Base-by-base conservation (phyloP, 2,329 filamentous ascomycete species). In the Aschersonia sp. region DNA sequence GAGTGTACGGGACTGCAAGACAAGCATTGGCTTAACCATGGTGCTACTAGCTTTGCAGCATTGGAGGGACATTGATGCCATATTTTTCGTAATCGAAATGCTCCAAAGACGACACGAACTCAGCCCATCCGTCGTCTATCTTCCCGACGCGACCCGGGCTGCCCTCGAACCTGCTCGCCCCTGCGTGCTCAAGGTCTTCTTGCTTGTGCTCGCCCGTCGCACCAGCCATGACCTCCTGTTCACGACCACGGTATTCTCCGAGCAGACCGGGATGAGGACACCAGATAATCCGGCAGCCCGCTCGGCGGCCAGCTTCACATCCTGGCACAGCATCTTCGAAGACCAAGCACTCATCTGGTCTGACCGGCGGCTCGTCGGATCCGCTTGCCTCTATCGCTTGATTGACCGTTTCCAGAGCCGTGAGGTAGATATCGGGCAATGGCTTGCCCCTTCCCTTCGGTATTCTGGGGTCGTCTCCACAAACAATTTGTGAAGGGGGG, bases 81-180 rank as follows among this genome's bases (percentile, higher is more conserved):
- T 65, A 68, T 46, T 60, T 61, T 30, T 55, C 49, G 42, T 64
- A 65, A 43, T 62, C 47, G 32, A 67, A 67, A n/a, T 60, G n/a
- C 44, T 63, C 58, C 45, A 68, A 47, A 49, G 52, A 66, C 2
- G 44, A 30, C 50, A 68, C 58, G 5, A 50, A 51, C 50, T 64
- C 62, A 44, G 56, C 63, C 61, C 60, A 66, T 42, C 60, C 63
- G 46, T 67, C 62, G 47, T 61, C 56, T 47, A 64, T 45, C 37
- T 60, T 52, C 43, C 62, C 62, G 14, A 62, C 49, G 42, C 59
- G 56, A 51, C 53, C 54, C 5, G 57, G 51, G 12, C 35, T 39
- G 35, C 9, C 35, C 35, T 39, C 12, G 35, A 9, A 39, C 12
- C 12, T 39, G 35, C 35, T 12, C 8, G 35, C 8, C 35, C 35